Conservation (phyloP, 75 land plant species). For the Pinus albicaulis region DNA sequence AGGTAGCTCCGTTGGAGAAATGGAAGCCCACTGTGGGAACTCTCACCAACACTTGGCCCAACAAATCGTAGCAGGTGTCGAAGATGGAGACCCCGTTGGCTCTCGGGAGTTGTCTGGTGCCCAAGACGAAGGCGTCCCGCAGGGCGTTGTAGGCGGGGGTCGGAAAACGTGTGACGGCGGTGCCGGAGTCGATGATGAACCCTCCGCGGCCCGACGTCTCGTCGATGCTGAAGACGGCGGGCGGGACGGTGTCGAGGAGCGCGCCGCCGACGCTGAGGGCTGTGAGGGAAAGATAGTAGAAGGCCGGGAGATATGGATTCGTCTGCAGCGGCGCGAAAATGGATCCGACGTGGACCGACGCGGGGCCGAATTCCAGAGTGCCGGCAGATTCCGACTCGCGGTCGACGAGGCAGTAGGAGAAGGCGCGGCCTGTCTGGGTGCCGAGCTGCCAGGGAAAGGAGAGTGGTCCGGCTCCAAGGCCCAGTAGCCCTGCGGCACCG, state of each 20-base stretch:
- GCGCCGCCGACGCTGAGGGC: neutral
- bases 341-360: neutral
- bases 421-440: conserved; percentile 8
- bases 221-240: neutral
- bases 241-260: conserved; percentile 6
- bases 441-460: neutral
- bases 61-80: conserved; percentile 25
- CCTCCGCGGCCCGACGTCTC: neutral
- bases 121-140: neutral
- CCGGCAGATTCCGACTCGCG: neutral
- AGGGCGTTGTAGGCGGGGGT: neutral
- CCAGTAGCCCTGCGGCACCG: neutral
- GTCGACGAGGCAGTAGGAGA: conserved; percentile 4
- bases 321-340: conserved; percentile 4
- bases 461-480: neutral
- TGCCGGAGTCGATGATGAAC: neutral
- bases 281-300: neutral
- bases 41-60: conserved; percentile 13
- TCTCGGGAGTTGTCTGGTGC: conserved; percentile 3
- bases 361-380: neutral
- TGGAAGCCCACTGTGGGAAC: conserved; percentile 22
- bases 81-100: conserved; percentile 21
- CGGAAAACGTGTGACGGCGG: neutral
- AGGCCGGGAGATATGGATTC: neutral
- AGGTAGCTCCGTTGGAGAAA: conserved; percentile 11